phyloP scores from a whole-genome alignment of 2,329 filamentous ascomycete genomes.

The Aspergillus phoenicis region DNA sequence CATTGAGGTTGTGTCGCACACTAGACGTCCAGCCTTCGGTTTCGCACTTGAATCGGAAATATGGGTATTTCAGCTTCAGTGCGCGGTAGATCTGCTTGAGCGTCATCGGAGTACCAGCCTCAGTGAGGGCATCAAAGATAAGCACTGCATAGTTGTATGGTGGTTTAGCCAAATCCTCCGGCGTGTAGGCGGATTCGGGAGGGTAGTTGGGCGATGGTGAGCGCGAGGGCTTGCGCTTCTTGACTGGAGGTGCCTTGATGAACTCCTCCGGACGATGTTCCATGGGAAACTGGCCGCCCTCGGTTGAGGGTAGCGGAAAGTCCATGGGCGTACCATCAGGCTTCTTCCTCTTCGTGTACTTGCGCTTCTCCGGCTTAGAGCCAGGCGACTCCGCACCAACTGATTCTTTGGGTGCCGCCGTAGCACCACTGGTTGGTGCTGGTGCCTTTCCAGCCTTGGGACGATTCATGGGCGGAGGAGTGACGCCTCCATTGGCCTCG shows the following conservation, averaged over 20 bases:
- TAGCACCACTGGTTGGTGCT: conserved; percentile 15
- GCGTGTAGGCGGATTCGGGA: conserved; percentile 61
- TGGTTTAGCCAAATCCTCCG: conserved; percentile 65
- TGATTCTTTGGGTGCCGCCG: conserved; percentile 32
- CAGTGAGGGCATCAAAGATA: conserved; percentile 64
- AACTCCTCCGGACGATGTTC: conserved; percentile 45
- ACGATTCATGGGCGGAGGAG: conserved; percentile 41
- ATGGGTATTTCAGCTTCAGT: conserved; percentile 65
- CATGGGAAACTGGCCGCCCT: conserved; percentile 39
- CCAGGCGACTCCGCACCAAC: conserved; percentile 39
- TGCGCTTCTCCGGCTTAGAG: conserved; percentile 50
- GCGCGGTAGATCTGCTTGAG: conserved; percentile 68
- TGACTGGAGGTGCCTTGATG: conserved; percentile 49
- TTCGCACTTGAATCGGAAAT: conserved; percentile 63
- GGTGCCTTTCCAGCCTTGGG: conserved; percentile 35
- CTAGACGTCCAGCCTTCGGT: conserved; percentile 69
- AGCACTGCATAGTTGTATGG: conserved; percentile 65
- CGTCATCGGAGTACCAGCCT: conserved; percentile 60
- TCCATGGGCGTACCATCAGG: conserved; percentile 45
- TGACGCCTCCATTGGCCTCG: conserved; percentile 51
- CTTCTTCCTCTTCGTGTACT: conserved; percentile 53
- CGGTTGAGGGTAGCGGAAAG: conserved; percentile 46
- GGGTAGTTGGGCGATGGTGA: conserved; percentile 65
- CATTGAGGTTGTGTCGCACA: conserved; percentile 65
- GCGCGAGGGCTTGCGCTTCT: conserved; percentile 56